A percentile compares a stretch with the other conserved stretches of the same genome.
Evolutionary conservation across 2,329 filamentous ascomycete genomes (phyloP).

Genomic region (Monosporascus sp.): DNA sequence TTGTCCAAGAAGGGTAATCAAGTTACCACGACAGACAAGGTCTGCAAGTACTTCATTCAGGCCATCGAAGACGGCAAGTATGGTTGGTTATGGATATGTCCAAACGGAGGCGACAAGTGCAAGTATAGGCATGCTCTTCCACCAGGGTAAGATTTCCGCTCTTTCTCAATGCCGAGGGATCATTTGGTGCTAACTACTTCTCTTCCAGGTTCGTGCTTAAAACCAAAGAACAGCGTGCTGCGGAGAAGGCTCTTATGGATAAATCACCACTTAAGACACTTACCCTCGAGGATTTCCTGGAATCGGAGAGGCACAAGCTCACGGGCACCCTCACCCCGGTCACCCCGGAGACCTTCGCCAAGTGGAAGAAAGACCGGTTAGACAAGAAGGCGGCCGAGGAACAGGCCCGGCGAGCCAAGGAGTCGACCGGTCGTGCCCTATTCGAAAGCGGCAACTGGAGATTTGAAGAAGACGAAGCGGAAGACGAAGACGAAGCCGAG

Average conservation of each 20-base stretch:
- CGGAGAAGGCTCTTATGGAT: slow-evolving; percentile 92
- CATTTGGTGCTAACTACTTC: slow-evolving; percentile 20
- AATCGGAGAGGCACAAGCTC: slow-evolving; percentile 93
- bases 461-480: slow-evolving; percentile 54
- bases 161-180: background rate
- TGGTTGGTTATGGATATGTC: slow-evolving; percentile 98
- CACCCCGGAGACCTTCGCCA: slow-evolving; percentile 84
- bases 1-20: slow-evolving; percentile 97
- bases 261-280: slow-evolving; percentile 93
- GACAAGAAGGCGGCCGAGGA: slow-evolving; percentile 96
- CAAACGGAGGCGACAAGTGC: slow-evolving; percentile 94
- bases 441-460: slow-evolving; percentile 97
- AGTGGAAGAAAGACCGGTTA: slow-evolving; percentile 93
- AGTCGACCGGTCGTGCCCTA: slow-evolving; percentile 88
- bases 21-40: slow-evolving; percentile 90
- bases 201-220: slow-evolving; percentile 79
- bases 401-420: slow-evolving; percentile 83
- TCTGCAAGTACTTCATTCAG: slow-evolving; percentile 97
- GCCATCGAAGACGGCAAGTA: slow-evolving; percentile 98
- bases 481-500: slow-evolving; percentile 55
- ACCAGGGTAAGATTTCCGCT: slow-evolving; percentile 64
- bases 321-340: slow-evolving; percentile 89
- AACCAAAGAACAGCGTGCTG: slow-evolving; percentile 92
- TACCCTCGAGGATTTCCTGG: slow-evolving; percentile 94
- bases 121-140: slow-evolving; percentile 97